These are phyloP conservation scores for Aureobasidium musti DNA, from an alignment of 2,329 filamentous ascomycete species.

Conservation along the genomic window DNA sequence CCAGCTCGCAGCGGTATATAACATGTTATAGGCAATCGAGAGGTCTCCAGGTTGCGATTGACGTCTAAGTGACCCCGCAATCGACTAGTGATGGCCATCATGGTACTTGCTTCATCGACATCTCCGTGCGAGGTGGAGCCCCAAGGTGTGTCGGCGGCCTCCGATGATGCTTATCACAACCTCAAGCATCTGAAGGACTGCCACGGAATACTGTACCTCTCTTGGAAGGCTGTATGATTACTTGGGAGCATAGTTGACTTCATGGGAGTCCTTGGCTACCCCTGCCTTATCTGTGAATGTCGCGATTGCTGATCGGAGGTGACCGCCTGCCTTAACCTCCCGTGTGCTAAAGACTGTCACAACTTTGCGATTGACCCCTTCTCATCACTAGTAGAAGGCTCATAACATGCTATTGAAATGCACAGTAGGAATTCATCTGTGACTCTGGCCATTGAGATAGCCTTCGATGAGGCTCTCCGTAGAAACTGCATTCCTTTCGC, in stretches of 20 bases:
- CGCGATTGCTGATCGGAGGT: constrained; percentile 9
- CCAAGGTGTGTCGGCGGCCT: constrained; percentile 19
- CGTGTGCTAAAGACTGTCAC: no score
- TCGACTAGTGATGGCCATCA: constrained; percentile 24
- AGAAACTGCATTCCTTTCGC: no score
- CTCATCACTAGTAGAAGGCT: no score
- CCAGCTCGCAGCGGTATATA: not conserved
- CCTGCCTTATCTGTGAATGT: not conserved
- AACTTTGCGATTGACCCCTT: no score
- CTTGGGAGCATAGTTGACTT: not conserved
- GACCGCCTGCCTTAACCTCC: constrained; percentile 5
- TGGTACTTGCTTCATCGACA: constrained; percentile 1
- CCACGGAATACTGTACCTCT: constrained; percentile 3
- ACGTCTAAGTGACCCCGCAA: constrained; percentile 21
- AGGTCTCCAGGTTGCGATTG: not conserved
- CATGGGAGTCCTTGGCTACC: not conserved
- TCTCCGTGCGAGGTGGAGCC: constrained; percentile 28
- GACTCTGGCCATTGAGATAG: no score
- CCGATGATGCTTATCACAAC: constrained; percentile 27
- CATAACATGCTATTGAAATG: no score
- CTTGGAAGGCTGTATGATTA: constrained; percentile 4
- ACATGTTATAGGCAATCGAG: not conserved
- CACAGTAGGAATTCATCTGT: no score
- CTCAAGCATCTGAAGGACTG: constrained; percentile 19
- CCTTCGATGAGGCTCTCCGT: no score